Evolutionary conservation across 2,329 filamentous ascomycete species (phyloP).

Genomic region (Alternaria viburni): DNA sequence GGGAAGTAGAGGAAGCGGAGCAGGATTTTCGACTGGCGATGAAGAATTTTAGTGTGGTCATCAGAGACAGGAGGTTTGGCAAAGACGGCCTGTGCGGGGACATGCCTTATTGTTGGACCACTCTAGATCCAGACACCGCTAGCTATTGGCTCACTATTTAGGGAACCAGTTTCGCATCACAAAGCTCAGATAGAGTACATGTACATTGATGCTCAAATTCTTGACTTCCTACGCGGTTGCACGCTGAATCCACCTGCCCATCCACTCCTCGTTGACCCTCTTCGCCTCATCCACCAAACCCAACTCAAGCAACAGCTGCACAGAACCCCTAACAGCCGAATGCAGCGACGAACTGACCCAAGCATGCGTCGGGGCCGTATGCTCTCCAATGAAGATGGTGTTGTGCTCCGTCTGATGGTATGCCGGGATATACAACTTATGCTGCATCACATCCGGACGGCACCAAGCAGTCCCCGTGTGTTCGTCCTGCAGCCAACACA

Average conservation of each 20-base stretch:
- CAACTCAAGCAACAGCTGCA: slow-evolving; percentile 3
- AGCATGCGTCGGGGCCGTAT: not conserved
- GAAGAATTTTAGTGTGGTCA: not conserved
- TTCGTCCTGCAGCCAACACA: not conserved
- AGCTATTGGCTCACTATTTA: not conserved
- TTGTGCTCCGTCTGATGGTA: not conserved
- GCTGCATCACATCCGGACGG: not conserved
- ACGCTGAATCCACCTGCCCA: not conserved
- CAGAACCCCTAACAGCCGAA: not conserved
- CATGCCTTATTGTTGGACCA: slow-evolving; percentile 1
- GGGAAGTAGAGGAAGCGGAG: not conserved
- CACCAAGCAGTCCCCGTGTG: not conserved
- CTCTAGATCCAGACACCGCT: not conserved
- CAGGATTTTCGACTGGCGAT: not conserved
- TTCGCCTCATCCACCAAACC: not conserved
- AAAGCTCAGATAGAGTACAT: not conserved
- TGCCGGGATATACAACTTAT: not conserved
- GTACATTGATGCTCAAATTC: not conserved
- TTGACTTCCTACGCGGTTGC: not conserved
- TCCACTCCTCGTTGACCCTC: not conserved
- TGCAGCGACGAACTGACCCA: slow-evolving; percentile 1
- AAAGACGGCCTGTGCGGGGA: not conserved
- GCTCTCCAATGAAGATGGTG: not conserved
- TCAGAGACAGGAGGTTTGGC: not conserved
- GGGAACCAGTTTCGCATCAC: not conserved